Conservation (phyloP, 2,329 filamentous ascomycete species). For the Immersiporthe knoxdaviesiana region DNA sequence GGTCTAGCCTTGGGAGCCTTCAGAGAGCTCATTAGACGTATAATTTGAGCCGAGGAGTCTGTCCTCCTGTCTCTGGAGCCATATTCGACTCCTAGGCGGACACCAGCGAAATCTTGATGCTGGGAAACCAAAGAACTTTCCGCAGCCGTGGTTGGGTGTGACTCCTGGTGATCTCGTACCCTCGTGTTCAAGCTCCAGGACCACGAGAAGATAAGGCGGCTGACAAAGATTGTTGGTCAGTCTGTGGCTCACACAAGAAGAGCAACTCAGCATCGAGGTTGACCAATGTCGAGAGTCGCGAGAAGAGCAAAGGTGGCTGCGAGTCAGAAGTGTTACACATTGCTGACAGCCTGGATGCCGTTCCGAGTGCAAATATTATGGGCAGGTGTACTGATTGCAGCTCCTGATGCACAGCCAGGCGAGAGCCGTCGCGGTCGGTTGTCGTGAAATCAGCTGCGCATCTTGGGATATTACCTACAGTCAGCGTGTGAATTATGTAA, state of each 20-base stretch:
- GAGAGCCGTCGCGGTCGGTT: not conserved
- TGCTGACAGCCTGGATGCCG: not conserved
- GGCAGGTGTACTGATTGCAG: not conserved
- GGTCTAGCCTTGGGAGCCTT: not conserved
- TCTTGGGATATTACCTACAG: not conserved
- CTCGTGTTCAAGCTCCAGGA: not conserved
- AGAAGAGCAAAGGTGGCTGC: not conserved
- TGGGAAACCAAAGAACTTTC: not conserved
- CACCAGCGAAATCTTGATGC: not conserved
- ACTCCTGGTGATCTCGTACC: not conserved
- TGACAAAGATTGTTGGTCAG: not conserved
- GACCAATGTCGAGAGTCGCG: not conserved
- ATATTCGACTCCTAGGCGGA: not conserved
- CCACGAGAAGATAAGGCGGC: not conserved
- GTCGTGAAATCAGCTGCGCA: not conserved
- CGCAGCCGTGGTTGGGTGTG: not conserved
- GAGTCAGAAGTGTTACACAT: not conserved
- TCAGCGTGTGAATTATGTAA: not conserved
- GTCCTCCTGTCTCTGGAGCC: not conserved
- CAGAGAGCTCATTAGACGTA: not conserved
- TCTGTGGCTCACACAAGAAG: not conserved
- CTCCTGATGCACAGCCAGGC: not conserved
- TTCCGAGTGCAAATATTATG: not conserved
- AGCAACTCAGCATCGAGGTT: not conserved
- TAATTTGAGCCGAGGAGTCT: not conserved